Base-by-base conservation (phyloP, 306 rosid genomes). In the Dryas octopetala region DNA sequence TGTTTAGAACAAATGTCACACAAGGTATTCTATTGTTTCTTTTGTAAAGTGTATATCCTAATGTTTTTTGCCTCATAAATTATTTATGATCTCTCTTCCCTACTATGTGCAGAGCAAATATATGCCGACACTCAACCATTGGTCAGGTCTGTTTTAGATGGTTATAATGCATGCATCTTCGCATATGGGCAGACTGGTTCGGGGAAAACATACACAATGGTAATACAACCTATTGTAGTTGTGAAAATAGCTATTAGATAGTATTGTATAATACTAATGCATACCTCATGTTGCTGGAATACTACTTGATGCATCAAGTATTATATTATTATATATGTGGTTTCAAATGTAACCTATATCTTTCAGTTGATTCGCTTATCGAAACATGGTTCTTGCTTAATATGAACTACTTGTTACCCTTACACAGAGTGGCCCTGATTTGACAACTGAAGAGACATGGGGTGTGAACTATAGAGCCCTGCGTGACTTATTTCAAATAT, bases 101-200 rank as follows among this genome's bases (percentile, higher is more conserved):
- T 69, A 60, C 66, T 65, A n/a, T 78, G 11, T 83, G 85, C 97
- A 95, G 98, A 86, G 86, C 91, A 91, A 87, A 95, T 95, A 83
- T 95, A 95, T 66, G 83, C 60, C 0, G 98, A 91, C 78, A 86
- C 96, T 70, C 93, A 85, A 61, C 95, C 97, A 2, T 71, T 95
- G 85, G 77, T 95, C 76, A 82, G 98, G 80, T 95, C 98, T 0
- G 96, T 77, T 79, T 78, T 95, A 65, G 98, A 95, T 77, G 98
- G 98, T 64, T 95, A 76, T 77, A 95, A 95, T 74, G 96, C 81
- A 44, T 95, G 98, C 86, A 95, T 95, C 81, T 95, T 95, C 76
- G 98, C 98, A 13, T 95, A 90, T 80, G 98, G 98, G 74, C 98
- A 95, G 76, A 95, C 98, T 40, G 98, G 98, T 80, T 95, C 98